phyloP scores from a whole-genome alignment of 2,329 filamentous ascomycete species.

The Fusarium goolgardi region DNA sequence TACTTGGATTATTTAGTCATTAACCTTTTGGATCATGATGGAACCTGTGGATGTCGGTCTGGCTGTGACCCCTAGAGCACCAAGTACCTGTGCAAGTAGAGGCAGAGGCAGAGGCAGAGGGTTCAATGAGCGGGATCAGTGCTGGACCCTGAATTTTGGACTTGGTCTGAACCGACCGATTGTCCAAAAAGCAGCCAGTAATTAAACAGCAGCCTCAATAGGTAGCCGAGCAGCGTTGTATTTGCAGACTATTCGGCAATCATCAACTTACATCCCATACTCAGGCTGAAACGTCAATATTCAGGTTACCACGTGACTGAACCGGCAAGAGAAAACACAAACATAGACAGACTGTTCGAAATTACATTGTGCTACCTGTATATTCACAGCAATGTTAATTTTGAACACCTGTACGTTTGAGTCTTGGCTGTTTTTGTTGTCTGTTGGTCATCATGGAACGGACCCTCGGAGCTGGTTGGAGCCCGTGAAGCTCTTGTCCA shows the following conservation, averaged over 20 bases:
- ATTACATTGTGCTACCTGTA: accelerated
- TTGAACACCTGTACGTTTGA: background rate
- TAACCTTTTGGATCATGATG: background rate
- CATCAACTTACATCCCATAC: too few relatives aligned
- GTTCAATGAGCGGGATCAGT: slow-evolving; percentile 10
- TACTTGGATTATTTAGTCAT: background rate
- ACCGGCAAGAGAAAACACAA: background rate
- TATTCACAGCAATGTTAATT: background rate
- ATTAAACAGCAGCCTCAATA: too few relatives aligned
- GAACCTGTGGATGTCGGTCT: background rate
- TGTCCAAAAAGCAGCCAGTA: background rate
- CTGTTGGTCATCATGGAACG: slow-evolving; percentile 11
- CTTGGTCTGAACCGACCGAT: background rate
- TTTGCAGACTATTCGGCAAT: too few relatives aligned
- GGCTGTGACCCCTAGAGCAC: too few relatives aligned
- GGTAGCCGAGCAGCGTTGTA: background rate
- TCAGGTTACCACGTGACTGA: background rate
- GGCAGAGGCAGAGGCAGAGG: background rate
- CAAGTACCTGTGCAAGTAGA: too few relatives aligned
- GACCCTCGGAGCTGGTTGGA: slow-evolving; percentile 32
- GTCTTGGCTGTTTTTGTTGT: background rate
- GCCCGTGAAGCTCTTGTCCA: slow-evolving; percentile 26
- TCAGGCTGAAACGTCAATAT: too few relatives aligned
- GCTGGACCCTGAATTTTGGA: slow-evolving; percentile 15
- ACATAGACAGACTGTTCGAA: background rate